Percentiles rank a stretch among this genome's conserved stretches.
phyloP scores from a whole-genome alignment of 1,284 basidiomycete species.

The Xerocomus nothofagi region DNA sequence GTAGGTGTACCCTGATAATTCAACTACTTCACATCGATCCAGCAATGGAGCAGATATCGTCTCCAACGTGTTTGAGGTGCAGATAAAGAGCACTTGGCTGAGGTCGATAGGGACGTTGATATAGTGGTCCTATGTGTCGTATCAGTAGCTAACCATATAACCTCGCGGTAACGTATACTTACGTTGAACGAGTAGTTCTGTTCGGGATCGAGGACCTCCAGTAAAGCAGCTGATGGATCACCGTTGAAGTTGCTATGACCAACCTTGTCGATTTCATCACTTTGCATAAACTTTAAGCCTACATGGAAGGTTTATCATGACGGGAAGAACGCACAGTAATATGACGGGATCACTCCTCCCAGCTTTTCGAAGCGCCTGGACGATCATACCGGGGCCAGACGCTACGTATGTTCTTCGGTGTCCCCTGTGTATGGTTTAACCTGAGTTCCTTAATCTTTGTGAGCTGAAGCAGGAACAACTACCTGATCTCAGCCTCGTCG shows the following conservation, averaged over 20 bases:
- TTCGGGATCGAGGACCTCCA: conserved; percentile 91
- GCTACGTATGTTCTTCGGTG: conserved; percentile 92
- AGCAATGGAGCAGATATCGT: conserved; percentile 85
- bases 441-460: conserved; percentile 2
- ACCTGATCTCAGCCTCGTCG: conserved; percentile 86
- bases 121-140: conserved; percentile 77
- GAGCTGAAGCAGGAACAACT: not conserved
- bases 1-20: conserved; percentile 81
- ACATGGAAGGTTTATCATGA: conserved; percentile 10
- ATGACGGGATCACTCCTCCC: conserved; percentile 80
- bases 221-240: conserved; percentile 82
- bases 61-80: conserved; percentile 84
- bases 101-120: conserved; percentile 89
- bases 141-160: conserved; percentile 5
- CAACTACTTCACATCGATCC: conserved; percentile 73
- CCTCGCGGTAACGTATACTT: conserved; percentile 27
- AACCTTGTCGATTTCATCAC: conserved; percentile 88
- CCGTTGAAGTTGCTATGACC: conserved; percentile 85
- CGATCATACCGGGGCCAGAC: conserved; percentile 82
- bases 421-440: conserved; percentile 43
- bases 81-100: conserved; percentile 86
- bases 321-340: conserved; percentile 57
- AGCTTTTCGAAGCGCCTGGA: conserved; percentile 86
- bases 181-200: conserved; percentile 86
- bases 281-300: conserved; percentile 36